Base-by-base conservation (phyloP, 78 protist species). In the Kipferlia bialata region DNA sequence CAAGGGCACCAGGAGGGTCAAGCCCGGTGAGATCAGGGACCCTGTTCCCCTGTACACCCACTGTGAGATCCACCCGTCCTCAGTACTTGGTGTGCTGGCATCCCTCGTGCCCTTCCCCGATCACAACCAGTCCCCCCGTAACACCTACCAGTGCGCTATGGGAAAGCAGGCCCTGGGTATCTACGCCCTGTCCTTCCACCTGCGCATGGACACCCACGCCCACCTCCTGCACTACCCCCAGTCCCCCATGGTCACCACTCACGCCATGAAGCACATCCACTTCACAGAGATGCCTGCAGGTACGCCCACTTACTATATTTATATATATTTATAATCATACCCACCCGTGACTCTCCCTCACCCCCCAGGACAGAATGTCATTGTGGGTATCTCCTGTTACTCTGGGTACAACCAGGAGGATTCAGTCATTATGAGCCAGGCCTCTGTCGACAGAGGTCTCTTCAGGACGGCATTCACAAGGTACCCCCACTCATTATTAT, bases 381-480 rank as follows among this genome's bases (percentile, higher is more conserved):
- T 92, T 44, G 96, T 90, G 0, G 98, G 96, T 31, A 90, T 97
- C 75, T 69, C 82, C 15, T 87, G 92, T 78, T 93, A 97, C 84
- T 64, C 94, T 13, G 99, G 99, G 10, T 97, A 93, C 89, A 95
- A 97, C 82, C 98, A 95, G 78, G 99, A 97, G 76, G 99, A 97
- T 70, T 93, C 98, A 20, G 56, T 95, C 37, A 89, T 97, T 62
- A 68, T 97, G 87, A 92, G 80, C 80, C 94, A 86, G 54, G 79
- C 92, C 18, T 34, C 98, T 16, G 82, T 97, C 55, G 99, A 97
- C 69, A 86, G 99, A 28, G 99, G 99, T 48, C 45, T 97, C 65
- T 90, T 95, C 85, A 81, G 99, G 24, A 85, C 96, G 12, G 66
- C 64, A n/a, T 51, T 87, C 69, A 65, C 89, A 58, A 71, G 79